phyloP scores from a whole-genome alignment of 1,284 basidiomycete genomes.

The Marasmius fiardii region DNA sequence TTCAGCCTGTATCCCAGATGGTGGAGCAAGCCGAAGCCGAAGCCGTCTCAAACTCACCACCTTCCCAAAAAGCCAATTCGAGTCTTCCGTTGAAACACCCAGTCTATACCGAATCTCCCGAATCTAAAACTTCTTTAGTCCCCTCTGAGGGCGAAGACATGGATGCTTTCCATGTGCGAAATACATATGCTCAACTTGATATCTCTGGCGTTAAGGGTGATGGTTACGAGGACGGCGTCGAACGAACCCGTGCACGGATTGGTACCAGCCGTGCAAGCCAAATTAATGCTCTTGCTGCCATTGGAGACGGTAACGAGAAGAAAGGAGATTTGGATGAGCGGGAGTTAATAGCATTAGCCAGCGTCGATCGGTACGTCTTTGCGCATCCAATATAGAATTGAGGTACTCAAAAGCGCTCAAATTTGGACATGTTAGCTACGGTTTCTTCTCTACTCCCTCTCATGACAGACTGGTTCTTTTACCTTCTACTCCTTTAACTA shows the following conservation, averaged over 20 bases:
- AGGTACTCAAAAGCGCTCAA: constrained; percentile 18
- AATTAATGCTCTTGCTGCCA: constrained; percentile 48
- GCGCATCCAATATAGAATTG: constrained; percentile 3
- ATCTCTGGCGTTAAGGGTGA: constrained; percentile 85
- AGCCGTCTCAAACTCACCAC: constrained; percentile 23
- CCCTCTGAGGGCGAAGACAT: constrained; percentile 78
- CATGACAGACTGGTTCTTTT: constrained; percentile 78
- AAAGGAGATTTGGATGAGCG: constrained; percentile 54
- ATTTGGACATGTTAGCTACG: constrained; percentile 55
- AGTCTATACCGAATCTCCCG: constrained; percentile 31
- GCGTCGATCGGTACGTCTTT: constrained; percentile 71
- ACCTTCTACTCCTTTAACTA: constrained; percentile 58
- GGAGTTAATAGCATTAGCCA: constrained; percentile 68
- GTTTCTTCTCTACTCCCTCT: constrained; percentile 74
- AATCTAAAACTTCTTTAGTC: constrained; percentile 56
- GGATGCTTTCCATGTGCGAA: constrained; percentile 84
- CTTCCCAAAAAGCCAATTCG: constrained; percentile 19
- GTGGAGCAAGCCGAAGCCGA: background rate
- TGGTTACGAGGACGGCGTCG: constrained; percentile 87
- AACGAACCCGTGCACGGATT: constrained; percentile 86
- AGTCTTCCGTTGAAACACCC: constrained; percentile 29
- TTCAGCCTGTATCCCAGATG: constrained; percentile 18
- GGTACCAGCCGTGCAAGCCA: constrained; percentile 59
- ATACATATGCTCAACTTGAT: constrained; percentile 86
- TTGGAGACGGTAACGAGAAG: constrained; percentile 57